Base-by-base conservation (phyloP, 2,329 filamentous ascomycete species). In the Exophiala aquamarina region DNA sequence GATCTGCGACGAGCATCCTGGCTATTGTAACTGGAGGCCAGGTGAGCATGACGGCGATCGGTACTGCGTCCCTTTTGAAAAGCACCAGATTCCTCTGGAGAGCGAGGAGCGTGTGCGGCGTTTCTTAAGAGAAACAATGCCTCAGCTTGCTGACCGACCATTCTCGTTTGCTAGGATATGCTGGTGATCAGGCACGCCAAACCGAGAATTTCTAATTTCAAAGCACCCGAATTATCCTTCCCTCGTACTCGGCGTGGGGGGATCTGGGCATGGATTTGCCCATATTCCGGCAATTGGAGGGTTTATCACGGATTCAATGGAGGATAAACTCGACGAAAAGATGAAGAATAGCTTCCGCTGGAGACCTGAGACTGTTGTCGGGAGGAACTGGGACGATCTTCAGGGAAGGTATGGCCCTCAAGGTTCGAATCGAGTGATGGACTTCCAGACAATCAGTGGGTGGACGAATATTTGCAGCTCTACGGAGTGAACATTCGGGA, bases 141-240 rank as follows among this genome's bases (percentile, higher is more conserved):
- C 77, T 1, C 73, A 80, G 44, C 68, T 80, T 3, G 69, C 72
- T 0, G 59, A 71, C 2, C 69, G 77, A 2, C 67, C 69, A 0
- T 73, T 80, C 40, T 68, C 62, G 15, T 78, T 75, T 50, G 74
- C 74, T 6, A 66, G 75, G 13, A 73, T 81, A 23, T 81, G 77
- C 61, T 81, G 78, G 77, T 77, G 77, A 55, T 71, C 76, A 0
- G 78, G 81, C 55, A 81, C 77, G 0, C 69, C 72, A 0, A 75
- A 81, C 58, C 69, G 76, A 2, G 66, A 72, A 15, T 81, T 79
- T 45, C 58, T 81, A 14, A 77, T 81, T 44, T 71, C 72, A 42
- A 61, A 62, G 21, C 76, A 80, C 59, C 74, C 76, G 0, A 61
- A 68, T 9, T 62, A 70, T 41, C 51, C 60, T 28, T 70, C 66